Evolutionary conservation across 2,329 filamentous ascomycete genomes (phyloP).

Genomic region (Aspergillus sp.): DNA sequence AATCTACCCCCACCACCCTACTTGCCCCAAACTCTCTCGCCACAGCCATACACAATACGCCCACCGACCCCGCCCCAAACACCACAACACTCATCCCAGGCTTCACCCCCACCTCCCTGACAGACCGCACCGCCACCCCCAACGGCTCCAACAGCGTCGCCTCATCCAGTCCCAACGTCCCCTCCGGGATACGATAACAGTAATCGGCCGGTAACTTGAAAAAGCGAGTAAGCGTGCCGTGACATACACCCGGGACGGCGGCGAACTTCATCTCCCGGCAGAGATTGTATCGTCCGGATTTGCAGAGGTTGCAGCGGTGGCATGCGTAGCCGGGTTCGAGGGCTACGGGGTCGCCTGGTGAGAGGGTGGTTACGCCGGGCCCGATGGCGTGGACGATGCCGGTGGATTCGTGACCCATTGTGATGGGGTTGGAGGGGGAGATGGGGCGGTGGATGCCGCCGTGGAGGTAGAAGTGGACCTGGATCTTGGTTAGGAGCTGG

Average conservation of each 20-base stretch:
- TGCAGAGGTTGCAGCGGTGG: conserved; percentile 39
- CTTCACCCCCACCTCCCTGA: conserved; percentile 42
- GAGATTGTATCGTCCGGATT: conserved; percentile 45
- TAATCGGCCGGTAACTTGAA: conserved; percentile 43
- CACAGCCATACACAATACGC: conserved; percentile 79
- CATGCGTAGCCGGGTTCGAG: conserved; percentile 42
- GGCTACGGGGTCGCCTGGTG: conserved; percentile 36
- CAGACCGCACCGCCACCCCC: conserved; percentile 50
- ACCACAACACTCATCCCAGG: conserved; percentile 53
- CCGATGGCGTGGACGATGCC: conserved; percentile 33
- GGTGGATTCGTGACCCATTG: conserved; percentile 40
- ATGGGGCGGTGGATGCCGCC: conserved; percentile 37
- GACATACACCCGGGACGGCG: conserved; percentile 39
- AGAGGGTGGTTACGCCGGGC: conserved; percentile 24
- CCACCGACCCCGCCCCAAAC: conserved; percentile 75
- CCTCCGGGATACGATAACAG: conserved; percentile 41
- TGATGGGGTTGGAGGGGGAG: conserved; percentile 26
- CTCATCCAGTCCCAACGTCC: conserved; percentile 42
- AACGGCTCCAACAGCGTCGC: conserved; percentile 53
- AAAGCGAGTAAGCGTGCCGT: conserved; percentile 43
- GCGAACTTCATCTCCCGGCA: conserved; percentile 45
- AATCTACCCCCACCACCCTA: conserved; percentile 61
- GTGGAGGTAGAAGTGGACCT: conserved; percentile 46
- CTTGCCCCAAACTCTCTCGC: conserved; percentile 75
- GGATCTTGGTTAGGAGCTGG: neutral